Evolutionary conservation across 1,284 basidiomycete genomes (phyloP).

Genomic region (Sporisorium iseilematis-ciliati): DNA sequence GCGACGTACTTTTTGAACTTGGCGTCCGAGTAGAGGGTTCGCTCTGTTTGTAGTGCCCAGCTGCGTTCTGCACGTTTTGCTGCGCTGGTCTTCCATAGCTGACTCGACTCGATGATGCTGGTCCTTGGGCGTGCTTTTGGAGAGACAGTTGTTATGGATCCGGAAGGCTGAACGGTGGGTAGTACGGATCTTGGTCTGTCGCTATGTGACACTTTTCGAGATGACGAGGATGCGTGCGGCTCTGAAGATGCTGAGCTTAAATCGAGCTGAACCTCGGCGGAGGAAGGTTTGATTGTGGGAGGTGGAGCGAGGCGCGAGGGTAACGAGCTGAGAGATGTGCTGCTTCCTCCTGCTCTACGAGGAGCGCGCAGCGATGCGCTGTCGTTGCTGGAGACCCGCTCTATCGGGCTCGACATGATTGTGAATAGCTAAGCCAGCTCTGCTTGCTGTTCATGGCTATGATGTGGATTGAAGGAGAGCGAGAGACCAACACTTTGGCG

Average conservation of each 20-base stretch:
- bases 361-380: constrained; percentile 24
- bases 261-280: constrained; percentile 54
- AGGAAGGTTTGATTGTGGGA: constrained; percentile 40
- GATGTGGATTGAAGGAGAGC: not conserved
- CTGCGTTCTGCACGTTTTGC: constrained; percentile 63
- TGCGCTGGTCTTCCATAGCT: constrained; percentile 63
- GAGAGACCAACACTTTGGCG: constrained; percentile 1
- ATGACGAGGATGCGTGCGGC: constrained; percentile 2
- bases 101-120: constrained; percentile 46
- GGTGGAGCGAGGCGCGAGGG: constrained; percentile 38
- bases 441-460: constrained; percentile 12
- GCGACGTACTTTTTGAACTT: constrained; percentile 95
- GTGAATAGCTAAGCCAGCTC: not conserved
- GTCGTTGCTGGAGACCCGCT: constrained; percentile 29
- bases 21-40: constrained; percentile 75
- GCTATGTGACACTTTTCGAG: not conserved
- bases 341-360: constrained; percentile 23
- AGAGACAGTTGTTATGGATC: constrained; percentile 17
- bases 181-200: constrained; percentile 14
- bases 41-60: constrained; percentile 66
- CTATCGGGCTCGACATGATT: constrained; percentile 37
- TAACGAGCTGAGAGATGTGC: constrained; percentile 52
- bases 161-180: constrained; percentile 14
- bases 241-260: constrained; percentile 48
- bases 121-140: constrained; percentile 38